Percentiles rank a stretch among this genome's conserved stretches.
Conservation (phyloP, 495 filamentous ascomycete genomes). For the Hypomontagnella monticulosa region DNA sequence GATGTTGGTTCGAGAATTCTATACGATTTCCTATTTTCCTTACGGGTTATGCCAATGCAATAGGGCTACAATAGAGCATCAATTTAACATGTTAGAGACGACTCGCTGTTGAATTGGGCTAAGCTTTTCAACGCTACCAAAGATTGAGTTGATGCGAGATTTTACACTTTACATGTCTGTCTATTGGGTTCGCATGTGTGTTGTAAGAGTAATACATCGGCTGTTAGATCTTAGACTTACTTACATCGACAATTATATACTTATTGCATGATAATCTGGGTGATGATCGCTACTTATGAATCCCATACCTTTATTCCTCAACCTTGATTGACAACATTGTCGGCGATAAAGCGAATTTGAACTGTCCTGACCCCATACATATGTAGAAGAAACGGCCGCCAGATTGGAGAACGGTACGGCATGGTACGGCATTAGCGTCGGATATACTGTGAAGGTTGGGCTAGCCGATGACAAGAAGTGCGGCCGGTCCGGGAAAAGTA, state of each 20-base stretch:
- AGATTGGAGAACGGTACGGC: not conserved
- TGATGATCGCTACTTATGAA: too few species aligned
- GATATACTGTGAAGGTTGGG: conserved; percentile 21
- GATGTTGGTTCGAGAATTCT: conserved; percentile 12
- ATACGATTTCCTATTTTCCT: conserved; percentile 12
- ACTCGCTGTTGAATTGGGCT: too few species aligned
- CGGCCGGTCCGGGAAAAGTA: conserved; percentile 10
- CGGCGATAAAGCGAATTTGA: not conserved
- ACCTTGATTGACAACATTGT: not conserved
- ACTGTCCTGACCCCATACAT: too few species aligned
- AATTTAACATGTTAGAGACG: too few species aligned
- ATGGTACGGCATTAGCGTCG: conserved; percentile 27
- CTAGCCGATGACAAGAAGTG: conserved; percentile 1
- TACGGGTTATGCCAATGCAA: not conserved
- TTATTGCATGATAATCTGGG: too few species aligned
- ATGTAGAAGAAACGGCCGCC: too few species aligned
- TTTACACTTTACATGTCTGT: not conserved
- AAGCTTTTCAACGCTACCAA: not conserved
- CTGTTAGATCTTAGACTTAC: too few species aligned
- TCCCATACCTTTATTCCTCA: too few species aligned
- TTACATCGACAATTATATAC: too few species aligned
- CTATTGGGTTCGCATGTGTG: not conserved
- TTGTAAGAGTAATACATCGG: not conserved
- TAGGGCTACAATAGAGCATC: too few species aligned
- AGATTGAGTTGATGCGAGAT: conserved; percentile 13